Percentiles rank a stretch among this genome's conserved stretches.
Conservation (phyloP, 2,329 filamentous ascomycete genomes). For the Fusarium virguliforme region DNA sequence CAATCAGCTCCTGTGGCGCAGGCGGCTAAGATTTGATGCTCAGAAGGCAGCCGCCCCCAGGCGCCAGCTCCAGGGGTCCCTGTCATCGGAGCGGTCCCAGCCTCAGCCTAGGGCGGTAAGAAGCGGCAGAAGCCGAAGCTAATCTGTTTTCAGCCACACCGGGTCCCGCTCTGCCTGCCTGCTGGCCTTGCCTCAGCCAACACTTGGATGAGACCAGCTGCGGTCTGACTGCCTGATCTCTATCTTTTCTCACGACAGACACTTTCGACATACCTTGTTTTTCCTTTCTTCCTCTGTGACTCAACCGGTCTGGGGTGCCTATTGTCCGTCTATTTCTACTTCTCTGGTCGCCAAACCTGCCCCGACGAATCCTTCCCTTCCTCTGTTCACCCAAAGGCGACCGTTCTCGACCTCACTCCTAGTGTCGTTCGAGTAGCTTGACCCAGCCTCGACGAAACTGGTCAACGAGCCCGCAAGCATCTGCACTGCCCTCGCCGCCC, state of each 20-base stretch:
- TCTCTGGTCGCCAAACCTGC: not conserved
- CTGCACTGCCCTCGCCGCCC: not conserved
- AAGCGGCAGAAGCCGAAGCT: slow-evolving; percentile 45
- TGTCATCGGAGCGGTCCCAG: slow-evolving; percentile 31
- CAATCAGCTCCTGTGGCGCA: slow-evolving; percentile 16
- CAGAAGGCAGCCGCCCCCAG: slow-evolving; percentile 13
- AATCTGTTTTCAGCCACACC: slow-evolving; percentile 33
- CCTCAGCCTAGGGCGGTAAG: slow-evolving; percentile 46
- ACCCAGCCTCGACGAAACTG: slow-evolving; percentile 26
- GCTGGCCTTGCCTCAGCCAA: slow-evolving; percentile 49
- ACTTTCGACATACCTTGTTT: slow-evolving; percentile 23
- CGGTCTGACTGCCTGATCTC: slow-evolving; percentile 53
- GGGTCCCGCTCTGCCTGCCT: slow-evolving; percentile 39
- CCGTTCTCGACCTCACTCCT: slow-evolving; percentile 22
- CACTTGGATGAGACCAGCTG: slow-evolving; percentile 48
- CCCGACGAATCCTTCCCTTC: slow-evolving; percentile 16
- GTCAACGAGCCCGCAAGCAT: not conserved
- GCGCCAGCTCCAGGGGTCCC: slow-evolving; percentile 15
- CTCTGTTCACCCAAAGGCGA: slow-evolving; percentile 22
- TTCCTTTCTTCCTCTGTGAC: slow-evolving; percentile 40
- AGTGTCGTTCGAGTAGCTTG: slow-evolving; percentile 31
- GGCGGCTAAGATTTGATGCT: slow-evolving; percentile 9
- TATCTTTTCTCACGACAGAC: slow-evolving; percentile 32
- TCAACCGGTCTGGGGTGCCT: slow-evolving; percentile 41
- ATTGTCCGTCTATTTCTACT: slow-evolving; percentile 26